These are phyloP conservation scores for Globisporangium solare DNA, from an alignment of 352 stramenopile species.

Conservation along the genomic window DNA sequence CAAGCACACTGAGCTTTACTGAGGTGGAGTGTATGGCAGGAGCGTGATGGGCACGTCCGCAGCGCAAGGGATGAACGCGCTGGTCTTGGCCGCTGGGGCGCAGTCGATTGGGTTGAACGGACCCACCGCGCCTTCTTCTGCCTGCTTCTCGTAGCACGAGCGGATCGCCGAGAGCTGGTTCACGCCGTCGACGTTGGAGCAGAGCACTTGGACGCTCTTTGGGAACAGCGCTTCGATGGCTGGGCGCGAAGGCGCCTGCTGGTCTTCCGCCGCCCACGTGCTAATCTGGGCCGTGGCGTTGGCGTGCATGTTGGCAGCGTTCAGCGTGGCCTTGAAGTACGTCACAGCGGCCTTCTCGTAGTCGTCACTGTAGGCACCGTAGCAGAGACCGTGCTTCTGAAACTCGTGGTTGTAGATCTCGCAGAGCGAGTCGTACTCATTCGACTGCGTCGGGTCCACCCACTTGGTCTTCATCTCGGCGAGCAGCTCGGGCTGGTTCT, in stretches of 20 bases:
- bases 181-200: constrained; percentile 15
- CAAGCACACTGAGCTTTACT: not conserved
- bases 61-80: constrained; percentile 2
- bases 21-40: constrained; percentile 19
- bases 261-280: constrained; percentile 10
- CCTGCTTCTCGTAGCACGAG: constrained; percentile 33
- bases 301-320: constrained; percentile 8
- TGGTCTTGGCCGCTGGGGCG: not conserved
- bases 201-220: constrained; percentile 18
- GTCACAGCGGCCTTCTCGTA: constrained; percentile 14
- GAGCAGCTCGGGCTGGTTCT: constrained; percentile 21
- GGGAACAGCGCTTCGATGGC: constrained; percentile 13
- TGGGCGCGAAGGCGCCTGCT: not conserved
- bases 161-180: constrained; percentile 19
- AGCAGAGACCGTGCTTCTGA: constrained; percentile 85
- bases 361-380: constrained; percentile 27
- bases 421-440: constrained; percentile 38
- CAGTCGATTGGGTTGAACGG: constrained; percentile 5
- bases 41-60: constrained; percentile 1
- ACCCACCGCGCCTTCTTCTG: constrained; percentile 20
- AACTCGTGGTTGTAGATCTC: constrained; percentile 88
- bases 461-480: constrained; percentile 48
- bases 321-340: constrained; percentile 18
- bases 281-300: constrained; percentile 16
- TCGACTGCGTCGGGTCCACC: constrained; percentile 17